A percentile compares a stretch with the other conserved stretches of the same genome.
phyloP scores from a whole-genome alignment of 805 yeast species.

The Sugiyamaella valdiviana region DNA sequence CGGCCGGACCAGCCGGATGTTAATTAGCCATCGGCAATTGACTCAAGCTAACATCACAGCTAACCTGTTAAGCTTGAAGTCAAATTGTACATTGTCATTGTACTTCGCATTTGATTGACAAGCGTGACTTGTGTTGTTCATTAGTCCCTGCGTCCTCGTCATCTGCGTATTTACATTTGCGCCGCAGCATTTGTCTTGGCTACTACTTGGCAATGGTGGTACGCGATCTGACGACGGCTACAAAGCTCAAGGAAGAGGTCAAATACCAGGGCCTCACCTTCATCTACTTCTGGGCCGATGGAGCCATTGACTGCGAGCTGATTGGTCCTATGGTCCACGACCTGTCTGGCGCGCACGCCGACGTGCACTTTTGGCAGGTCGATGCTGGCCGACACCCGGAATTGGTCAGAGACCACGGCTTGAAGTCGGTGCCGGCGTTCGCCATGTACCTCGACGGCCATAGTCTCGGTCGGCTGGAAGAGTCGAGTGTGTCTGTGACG shows the following conservation, averaged over 20 bases:
- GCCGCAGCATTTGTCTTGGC: background rate
- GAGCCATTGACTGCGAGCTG: slow-evolving; percentile 1
- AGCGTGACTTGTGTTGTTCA: too few species aligned
- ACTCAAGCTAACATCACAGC: too few species aligned
- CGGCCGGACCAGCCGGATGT: too few species aligned
- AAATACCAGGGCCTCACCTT: background rate
- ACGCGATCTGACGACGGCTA: background rate
- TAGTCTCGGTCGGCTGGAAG: slow-evolving; percentile 5
- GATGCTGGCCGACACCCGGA: slow-evolving; percentile 2
- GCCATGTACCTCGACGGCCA: slow-evolving; percentile 6
- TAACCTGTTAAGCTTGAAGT: too few species aligned
- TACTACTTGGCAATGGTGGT: background rate
- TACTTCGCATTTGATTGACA: too few species aligned
- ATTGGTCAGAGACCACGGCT: background rate
- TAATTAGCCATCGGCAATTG: too few species aligned
- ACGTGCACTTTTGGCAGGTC: background rate
- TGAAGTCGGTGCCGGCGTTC: slow-evolving; percentile 3
- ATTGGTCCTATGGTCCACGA: slow-evolving; percentile 4
- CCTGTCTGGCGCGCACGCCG: background rate
- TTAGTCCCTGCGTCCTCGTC: too few species aligned
- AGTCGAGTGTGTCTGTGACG: background rate
- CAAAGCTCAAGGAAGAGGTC: slow-evolving; percentile 1
- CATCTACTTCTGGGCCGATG: slow-evolving; percentile 3
- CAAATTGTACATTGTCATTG: too few species aligned
- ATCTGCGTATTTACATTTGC: too few species aligned